A percentile compares a stretch with the other conserved stretches of the same genome.
Conservation (phyloP, 768 basidiomycete species). For the Heimioporus sp. region DNA sequence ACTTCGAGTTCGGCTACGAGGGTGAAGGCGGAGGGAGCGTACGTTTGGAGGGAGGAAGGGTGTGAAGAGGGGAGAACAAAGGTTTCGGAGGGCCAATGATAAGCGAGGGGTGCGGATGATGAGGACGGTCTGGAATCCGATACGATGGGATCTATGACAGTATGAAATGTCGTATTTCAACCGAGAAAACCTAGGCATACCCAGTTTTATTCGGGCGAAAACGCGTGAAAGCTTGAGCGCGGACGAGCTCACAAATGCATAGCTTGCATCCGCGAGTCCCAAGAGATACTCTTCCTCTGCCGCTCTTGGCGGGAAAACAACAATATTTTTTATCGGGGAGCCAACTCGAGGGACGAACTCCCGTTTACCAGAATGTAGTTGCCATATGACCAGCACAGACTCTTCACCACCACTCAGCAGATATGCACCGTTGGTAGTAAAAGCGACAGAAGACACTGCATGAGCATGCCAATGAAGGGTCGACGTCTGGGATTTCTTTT, state of each 20-base stretch:
- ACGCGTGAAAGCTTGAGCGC: constrained; percentile 70
- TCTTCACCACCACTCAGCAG: constrained; percentile 94
- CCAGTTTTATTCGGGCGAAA: constrained; percentile 76
- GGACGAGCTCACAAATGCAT: constrained; percentile 69
- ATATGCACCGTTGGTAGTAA: constrained; percentile 90
- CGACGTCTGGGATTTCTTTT: constrained; percentile 81
- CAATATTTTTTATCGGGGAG: constrained; percentile 74
- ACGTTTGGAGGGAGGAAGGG: constrained; percentile 91
- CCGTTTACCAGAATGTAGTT: constrained; percentile 81
- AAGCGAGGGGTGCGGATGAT: constrained; percentile 62
- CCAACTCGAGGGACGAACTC: constrained; percentile 94
- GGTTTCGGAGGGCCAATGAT: constrained; percentile 70
- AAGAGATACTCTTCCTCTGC: constrained; percentile 85
- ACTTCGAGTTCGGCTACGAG: constrained; percentile 88
- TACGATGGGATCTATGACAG: constrained; percentile 34
- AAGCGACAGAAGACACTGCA: constrained; percentile 80
- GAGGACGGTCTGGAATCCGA: constrained; percentile 35
- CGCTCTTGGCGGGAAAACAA: constrained; percentile 49
- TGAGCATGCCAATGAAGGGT: constrained; percentile 97
- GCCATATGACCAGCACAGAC: constrained; percentile 96
- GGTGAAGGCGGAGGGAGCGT: constrained; percentile 68
- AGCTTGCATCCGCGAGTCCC: constrained; percentile 77
- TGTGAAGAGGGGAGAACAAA: constrained; percentile 92
- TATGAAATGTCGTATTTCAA: not conserved
- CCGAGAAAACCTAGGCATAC: constrained; percentile 37